Evolutionary conservation across 805 yeast species (phyloP), one percentile per base, ranked within the genome.

Genomic region (Jamesozyma gamospora): DNA sequence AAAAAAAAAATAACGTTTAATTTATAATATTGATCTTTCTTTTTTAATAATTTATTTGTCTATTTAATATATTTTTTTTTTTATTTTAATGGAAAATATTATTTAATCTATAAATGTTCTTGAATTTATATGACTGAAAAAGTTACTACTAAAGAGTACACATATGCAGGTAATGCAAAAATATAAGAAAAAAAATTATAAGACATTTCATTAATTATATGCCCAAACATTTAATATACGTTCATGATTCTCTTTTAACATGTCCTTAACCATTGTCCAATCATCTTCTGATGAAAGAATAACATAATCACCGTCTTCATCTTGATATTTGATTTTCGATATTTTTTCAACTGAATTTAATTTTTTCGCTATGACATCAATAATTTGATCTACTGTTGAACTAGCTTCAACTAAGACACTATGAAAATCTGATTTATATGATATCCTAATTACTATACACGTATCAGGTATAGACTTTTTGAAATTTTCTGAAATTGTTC

Each of bases 281-380:
- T 90, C 97, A 38, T 90, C 96, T 45, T 81, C 82, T 26, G 86
- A 75, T 48, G 79, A 82, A 62, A 90, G 75, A 35, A 82, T 77
- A 32, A 92, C 94, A 56, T 75, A 81, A 58, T 92, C 98, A 14
- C 94, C 96, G 57, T 92, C 98, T 62, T 92, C 98, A 60, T 92
- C 98, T 56, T 77, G 77, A 57, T 86, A 90, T 59, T 79, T 79
- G 44, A 92, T 69, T 51, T 81, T 67, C 41, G 65, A 62, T 35
- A 65, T 47, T 12, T 60, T 69, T 18, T 79, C 82, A 40, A 76
- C 68, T 37, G 73, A 71, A 34, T 69, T 65, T 35, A 78, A 56
- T 52, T 78, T 77, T 36, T 69, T 69, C 44, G 73, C 75, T 28
- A 85, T 74, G 43, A 76, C 75, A 33, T 66, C 72, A 34, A 72